These are phyloP conservation scores for Ascochyta rabiei DNA, from an alignment of 2,329 filamentous ascomycete genomes.

Conservation along the genomic window DNA sequence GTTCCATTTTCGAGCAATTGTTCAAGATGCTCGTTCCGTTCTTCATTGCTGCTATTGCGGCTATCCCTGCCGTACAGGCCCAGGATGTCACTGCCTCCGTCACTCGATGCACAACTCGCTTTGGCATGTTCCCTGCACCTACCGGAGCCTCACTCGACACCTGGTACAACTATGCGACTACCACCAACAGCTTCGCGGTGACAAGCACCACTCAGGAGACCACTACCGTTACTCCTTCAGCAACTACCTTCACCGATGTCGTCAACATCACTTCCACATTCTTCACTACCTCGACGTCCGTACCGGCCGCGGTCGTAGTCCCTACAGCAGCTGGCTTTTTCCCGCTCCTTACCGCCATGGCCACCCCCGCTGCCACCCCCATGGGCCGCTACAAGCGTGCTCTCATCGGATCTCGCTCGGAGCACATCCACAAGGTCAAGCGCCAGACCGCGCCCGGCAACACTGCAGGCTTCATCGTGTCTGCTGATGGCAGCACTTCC, in stretches of 20 bases:
- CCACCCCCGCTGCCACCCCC: slow-evolving; percentile 10
- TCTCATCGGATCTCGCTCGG: slow-evolving; percentile 10
- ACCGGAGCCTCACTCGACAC: slow-evolving; percentile 20
- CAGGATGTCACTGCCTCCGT: slow-evolving; percentile 17
- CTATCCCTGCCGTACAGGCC: slow-evolving; percentile 18
- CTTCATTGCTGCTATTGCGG: slow-evolving; percentile 26
- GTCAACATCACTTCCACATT: slow-evolving; percentile 23
- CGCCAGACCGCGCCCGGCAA: slow-evolving; percentile 25
- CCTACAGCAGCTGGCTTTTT: slow-evolving; percentile 24
- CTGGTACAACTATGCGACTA: slow-evolving; percentile 17
- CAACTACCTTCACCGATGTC: slow-evolving; percentile 28
- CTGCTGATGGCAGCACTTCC: slow-evolving; percentile 19
- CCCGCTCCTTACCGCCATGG: slow-evolving; percentile 16
- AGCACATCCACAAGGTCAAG: slow-evolving; percentile 16
- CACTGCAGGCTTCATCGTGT: slow-evolving; percentile 24
- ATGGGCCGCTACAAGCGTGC: slow-evolving; percentile 29
- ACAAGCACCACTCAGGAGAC: slow-evolving; percentile 21
- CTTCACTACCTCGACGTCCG: slow-evolving; percentile 17
- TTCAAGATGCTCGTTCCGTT: slow-evolving; percentile 26
- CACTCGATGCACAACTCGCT: slow-evolving; percentile 22
- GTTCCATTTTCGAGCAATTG: slow-evolving; percentile 3
- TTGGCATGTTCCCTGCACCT: slow-evolving; percentile 19
- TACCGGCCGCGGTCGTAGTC: slow-evolving; percentile 22
- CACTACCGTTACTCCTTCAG: slow-evolving; percentile 26
- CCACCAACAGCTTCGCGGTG: slow-evolving; percentile 16